Conservation (phyloP, 805 yeast species). For the Starmerella bacillaris region DNA sequence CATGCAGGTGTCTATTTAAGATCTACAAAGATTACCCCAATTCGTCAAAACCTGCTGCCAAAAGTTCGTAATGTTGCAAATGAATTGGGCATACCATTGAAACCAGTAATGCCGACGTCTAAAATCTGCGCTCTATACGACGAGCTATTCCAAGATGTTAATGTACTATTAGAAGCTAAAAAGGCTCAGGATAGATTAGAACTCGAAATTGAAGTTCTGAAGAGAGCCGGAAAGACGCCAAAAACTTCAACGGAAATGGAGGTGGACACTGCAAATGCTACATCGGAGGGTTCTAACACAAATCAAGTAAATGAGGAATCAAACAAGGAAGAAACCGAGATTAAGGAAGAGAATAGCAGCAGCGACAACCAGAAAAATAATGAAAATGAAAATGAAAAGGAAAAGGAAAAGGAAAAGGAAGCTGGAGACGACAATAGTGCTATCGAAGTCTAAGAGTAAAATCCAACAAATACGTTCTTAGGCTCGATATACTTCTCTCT, state of each 20-base stretch:
- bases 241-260: not conserved
- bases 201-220: constrained; percentile 44
- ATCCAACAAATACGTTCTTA: too few relatives aligned
- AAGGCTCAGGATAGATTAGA: constrained; percentile 74
- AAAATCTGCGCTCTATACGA: constrained; percentile 64
- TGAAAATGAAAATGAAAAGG: too few relatives aligned
- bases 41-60: constrained; percentile 58
- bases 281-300: too few relatives aligned
- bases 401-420: too few relatives aligned
- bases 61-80: constrained; percentile 44
- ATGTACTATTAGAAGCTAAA: constrained; percentile 62
- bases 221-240: constrained; percentile 3
- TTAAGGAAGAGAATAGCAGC: too few relatives aligned
- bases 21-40: constrained; percentile 57
- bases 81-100: constrained; percentile 61
- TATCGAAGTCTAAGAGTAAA: too few relatives aligned
- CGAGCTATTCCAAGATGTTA: constrained; percentile 48
- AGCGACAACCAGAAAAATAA: too few relatives aligned
- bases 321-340: too few relatives aligned
- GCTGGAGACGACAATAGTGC: too few relatives aligned
- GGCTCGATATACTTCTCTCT: too few relatives aligned
- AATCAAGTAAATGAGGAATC: too few relatives aligned
- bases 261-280: too few relatives aligned
- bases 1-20: constrained; percentile 63
- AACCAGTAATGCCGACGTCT: constrained; percentile 78